Evolutionary conservation across 129 eudicot species (phyloP).

Genomic region (Cynara cardunculus): DNA sequence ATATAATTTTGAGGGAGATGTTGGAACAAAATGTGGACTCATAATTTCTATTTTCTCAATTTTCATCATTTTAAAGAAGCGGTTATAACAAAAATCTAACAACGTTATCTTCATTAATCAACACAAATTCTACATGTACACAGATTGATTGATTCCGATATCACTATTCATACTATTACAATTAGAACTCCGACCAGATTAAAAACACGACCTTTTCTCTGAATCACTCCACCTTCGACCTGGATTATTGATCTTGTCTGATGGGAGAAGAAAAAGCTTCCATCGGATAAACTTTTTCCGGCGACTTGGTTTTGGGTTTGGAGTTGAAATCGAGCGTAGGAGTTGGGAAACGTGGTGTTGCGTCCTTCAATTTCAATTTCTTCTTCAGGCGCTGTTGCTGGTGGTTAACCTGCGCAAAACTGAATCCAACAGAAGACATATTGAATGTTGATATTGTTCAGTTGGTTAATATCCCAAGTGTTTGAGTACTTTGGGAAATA

Average conservation of each 20-base stretch:
- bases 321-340: background rate
- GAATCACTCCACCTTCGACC: background rate
- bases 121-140: background rate
- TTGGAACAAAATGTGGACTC: too few species aligned
- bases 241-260: background rate
- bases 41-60: too few species aligned
- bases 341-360: background rate
- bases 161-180: background rate
- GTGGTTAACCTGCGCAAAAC: slow-evolving; percentile 11
- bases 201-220: background rate
- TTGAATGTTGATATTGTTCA: background rate
- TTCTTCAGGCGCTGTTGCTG: background rate
- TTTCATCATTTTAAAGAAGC: too few species aligned
- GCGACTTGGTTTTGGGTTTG: background rate
- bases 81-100: background rate
- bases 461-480: background rate
- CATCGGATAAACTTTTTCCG: background rate
- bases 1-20: too few species aligned
- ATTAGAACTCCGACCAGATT: background rate
- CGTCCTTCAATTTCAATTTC: background rate
- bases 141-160: background rate
- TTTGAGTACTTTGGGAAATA: background rate
- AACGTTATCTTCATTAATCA: background rate
- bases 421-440: background rate
- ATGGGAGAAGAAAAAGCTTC: background rate